phyloP scores from a whole-genome alignment of 192 early-diverging fungal species.

The Bifiguratus adelaidae region DNA sequence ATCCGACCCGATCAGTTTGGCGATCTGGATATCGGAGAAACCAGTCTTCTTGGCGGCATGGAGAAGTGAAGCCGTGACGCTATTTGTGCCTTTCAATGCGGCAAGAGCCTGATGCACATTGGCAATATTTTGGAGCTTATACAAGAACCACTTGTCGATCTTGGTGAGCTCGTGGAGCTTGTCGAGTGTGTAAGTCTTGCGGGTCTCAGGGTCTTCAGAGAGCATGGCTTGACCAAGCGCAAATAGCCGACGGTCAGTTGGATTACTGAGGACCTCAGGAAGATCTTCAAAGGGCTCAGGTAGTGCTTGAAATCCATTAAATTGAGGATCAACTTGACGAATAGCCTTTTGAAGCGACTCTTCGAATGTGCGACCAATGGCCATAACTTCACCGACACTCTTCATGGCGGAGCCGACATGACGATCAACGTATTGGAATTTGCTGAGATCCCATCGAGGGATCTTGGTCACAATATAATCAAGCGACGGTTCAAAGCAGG shows the following conservation, averaged over 20 bases:
- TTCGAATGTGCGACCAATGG: slow-evolving; percentile 94
- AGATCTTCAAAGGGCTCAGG: slow-evolving; percentile 30
- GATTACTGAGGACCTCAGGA: slow-evolving; percentile 48
- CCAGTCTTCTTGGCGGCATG: slow-evolving; percentile 74
- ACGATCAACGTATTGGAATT: slow-evolving; percentile 85
- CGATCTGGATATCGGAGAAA: slow-evolving; percentile 88
- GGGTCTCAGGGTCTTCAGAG: slow-evolving; percentile 16
- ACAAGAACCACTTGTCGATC: slow-evolving; percentile 86
- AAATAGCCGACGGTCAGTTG: slow-evolving; percentile 78
- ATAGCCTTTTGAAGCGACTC: slow-evolving; percentile 94
- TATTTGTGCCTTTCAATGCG: slow-evolving; percentile 16
- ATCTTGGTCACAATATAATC: slow-evolving; percentile 97
- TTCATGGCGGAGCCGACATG: slow-evolving; percentile 89
- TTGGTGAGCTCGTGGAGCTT: slow-evolving; percentile 71
- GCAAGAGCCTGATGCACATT: slow-evolving; percentile 35
- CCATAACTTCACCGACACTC: slow-evolving; percentile 97
- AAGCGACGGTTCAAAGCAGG: slow-evolving; percentile 93
- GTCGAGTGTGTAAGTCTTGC: slow-evolving; percentile 67
- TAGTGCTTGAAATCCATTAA: slow-evolving; percentile 60
- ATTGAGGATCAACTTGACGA: slow-evolving; percentile 89
- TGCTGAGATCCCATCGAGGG: slow-evolving; percentile 93
- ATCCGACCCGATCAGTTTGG: slow-evolving; percentile 21
- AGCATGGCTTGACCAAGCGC: slow-evolving; percentile 79
- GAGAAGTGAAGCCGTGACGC: slow-evolving; percentile 36
- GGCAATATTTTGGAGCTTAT: slow-evolving; percentile 81